Evolutionary conservation across 1,139 yeast species (phyloP), one percentile per base, ranked within the genome.

Genomic region (Saccharomycopsis crataegensis): DNA sequence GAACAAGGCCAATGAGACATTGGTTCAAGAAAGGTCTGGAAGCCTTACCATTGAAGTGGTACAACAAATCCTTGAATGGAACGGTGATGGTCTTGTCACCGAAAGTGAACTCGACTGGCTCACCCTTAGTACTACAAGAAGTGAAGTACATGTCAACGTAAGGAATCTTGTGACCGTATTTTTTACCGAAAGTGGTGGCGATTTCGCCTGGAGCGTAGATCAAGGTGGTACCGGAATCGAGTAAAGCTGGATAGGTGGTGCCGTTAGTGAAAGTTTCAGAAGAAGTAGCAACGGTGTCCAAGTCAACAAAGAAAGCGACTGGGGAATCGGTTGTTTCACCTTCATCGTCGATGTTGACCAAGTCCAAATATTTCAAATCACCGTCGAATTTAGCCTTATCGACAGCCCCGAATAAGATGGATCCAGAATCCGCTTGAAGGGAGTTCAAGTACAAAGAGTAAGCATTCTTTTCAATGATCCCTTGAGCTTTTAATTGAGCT

Each of bases 361-460:
- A 58, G 44, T 68, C 59, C 37, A 61, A 54, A 8, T 59, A 57
- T 33, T 59, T 53, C 59, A 79, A 70, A 12, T 68, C 62, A 1
- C 84, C 84, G 0, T 65, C 53, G 64, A 72, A 78, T 62, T 78
- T 78, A 45, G 76, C 71, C 50, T 71, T 70, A 64, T 80, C 85
- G 22, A 79, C 71, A 2, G 80, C 85, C 2, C 85, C 85, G 62
- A 80, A 79, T 52, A 80, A 67, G 34, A 80, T 62, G 31, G 70
- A 61, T 1, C 85, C 86, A 2, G 64, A 55, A n/a, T 64, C 59
- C 5, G 77, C 65, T n/a, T 66, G 67, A 37, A 67, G 60, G 46
- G 71, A 67, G 55, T 73, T 70, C 59, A 81, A 71, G 62, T 73
- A 80, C 56, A 81, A 66, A 8, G 84, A 79, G 65, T 77, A 81